These are phyloP conservation scores for Trichosporon coremiiforme DNA, from an alignment of 1,284 basidiomycete species.

Conservation along the genomic window DNA sequence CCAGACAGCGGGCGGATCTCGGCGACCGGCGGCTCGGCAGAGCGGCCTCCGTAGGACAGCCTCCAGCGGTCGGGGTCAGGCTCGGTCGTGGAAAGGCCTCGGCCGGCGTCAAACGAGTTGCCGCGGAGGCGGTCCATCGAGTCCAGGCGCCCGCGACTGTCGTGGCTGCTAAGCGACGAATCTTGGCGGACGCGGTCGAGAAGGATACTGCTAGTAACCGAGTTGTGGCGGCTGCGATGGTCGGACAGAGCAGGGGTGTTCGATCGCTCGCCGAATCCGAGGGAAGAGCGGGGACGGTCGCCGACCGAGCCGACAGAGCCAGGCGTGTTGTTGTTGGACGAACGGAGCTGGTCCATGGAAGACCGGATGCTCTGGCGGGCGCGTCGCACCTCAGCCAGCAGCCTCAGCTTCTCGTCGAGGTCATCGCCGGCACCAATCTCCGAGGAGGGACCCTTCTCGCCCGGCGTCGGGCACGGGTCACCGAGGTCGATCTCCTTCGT, in stretches of 20 bases:
- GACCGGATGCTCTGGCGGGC: constrained; percentile 47
- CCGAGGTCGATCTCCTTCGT: constrained; percentile 15
- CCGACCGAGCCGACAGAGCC: not conserved
- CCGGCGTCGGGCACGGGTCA: not conserved
- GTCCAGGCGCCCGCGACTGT: constrained; percentile 8
- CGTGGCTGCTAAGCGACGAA: constrained; percentile 13
- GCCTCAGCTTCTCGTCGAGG: constrained; percentile 44
- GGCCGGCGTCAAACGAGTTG: constrained; percentile 4
- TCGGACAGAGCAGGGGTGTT: constrained; percentile 5
- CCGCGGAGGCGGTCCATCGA: not conserved
- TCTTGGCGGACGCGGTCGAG: constrained; percentile 14
- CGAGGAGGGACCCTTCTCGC: constrained; percentile 3
- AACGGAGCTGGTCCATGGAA: constrained; percentile 45
- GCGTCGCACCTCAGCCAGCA: constrained; percentile 51
- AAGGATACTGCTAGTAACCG: constrained; percentile 14
- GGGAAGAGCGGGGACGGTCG: constrained; percentile 5
- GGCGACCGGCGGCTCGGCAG: constrained; percentile 1
- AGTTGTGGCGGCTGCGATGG: constrained; percentile 24
- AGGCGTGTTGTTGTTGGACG: constrained; percentile 11
- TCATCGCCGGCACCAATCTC: constrained; percentile 34
- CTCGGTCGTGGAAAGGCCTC: not conserved
- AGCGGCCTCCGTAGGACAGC: not conserved
- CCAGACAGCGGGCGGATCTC: not conserved
- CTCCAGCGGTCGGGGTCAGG: not conserved
- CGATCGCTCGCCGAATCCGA: constrained; percentile 7